A percentile compares a stretch with the other conserved stretches of the same genome.
Evolutionary conservation across 2,329 filamentous ascomycete species (phyloP).

Genomic region (Colletotrichum sp.): DNA sequence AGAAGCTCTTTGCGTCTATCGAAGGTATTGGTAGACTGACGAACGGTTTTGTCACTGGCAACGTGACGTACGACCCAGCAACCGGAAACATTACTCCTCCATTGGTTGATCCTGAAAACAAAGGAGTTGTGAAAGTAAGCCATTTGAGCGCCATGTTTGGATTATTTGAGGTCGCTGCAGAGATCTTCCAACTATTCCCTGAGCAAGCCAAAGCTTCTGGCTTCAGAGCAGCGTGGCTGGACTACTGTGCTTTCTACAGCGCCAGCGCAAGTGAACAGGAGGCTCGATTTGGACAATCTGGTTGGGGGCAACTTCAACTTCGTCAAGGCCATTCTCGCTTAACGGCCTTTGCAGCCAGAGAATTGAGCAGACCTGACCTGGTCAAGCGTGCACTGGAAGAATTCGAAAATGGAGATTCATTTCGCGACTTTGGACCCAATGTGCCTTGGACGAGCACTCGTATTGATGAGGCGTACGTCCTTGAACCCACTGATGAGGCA

Average conservation of each 20-base stretch:
- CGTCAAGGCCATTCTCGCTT: constrained; percentile 63
- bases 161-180: constrained; percentile 61
- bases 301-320: constrained; percentile 48
- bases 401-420: constrained; percentile 52
- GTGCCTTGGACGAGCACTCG: constrained; percentile 40
- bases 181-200: constrained; percentile 54
- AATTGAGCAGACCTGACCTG: constrained; percentile 48
- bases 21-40: constrained; percentile 58
- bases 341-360: constrained; percentile 56
- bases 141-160: constrained; percentile 66
- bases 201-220: constrained; percentile 47
- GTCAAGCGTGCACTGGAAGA: constrained; percentile 59
- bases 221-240: constrained; percentile 61
- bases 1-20: constrained; percentile 53
- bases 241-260: constrained; percentile 65
- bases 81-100: constrained; percentile 57
- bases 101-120: constrained; percentile 55
- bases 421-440: constrained; percentile 32
- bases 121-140: constrained; percentile 55
- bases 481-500: constrained; percentile 58
- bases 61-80: constrained; percentile 55
- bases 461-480: constrained; percentile 47
- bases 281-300: constrained; percentile 55
- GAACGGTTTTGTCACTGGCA: constrained; percentile 64
- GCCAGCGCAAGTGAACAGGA: constrained; percentile 54